Evolutionary conservation across 352 stramenopile species (phyloP), one percentile per base, ranked within the genome.

Genomic region (Phytophthora palmivora): DNA sequence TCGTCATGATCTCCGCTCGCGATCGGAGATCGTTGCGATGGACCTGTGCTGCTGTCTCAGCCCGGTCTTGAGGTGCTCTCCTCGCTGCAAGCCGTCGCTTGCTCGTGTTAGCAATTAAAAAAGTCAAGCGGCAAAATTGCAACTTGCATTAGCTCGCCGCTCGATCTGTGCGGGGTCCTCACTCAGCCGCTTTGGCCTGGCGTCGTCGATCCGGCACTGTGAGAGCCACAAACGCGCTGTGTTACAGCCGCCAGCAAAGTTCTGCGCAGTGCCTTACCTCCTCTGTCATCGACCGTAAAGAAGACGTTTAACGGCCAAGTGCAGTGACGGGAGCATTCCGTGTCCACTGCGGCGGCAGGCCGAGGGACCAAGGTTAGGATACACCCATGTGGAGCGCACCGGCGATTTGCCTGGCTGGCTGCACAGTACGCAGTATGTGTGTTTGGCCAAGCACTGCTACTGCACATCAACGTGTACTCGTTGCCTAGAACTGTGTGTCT

Each of bases 281-380:
- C 22, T 30, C 58, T 49, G 41, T 56, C 44, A 51, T 58, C 46
- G 50, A 32, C 54, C 26, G 14, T n/a, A 44, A 61, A 50, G 30
- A 48, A 56, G 57, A 67, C 39, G 55, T 72, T 67, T 72, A 58
- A 67, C 50, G 63, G 44, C 41, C 16, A 38, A 48, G 54, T 56
- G 46, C 47, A 70, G 43, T 59, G 55, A 50, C 62, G 38, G 54
- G 61, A 56, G 41, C 43, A 50, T 42, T 60, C 61, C 49, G 58
- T 54, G 30, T 47, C 49, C 28, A 30, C 45, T 26, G 53, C 42
- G n/a, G 39, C 39, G 49, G n/a, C 37, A 30, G 36, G 16, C 2
- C 14, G 37, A 46, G 49, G 41, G 58, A 50, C 30, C 30, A 36
- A 37, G 30, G 48, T 67, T 61, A 67, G 57, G 57, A 66, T 66